Percentiles rank a stretch among this genome's conserved stretches.
These are phyloP conservation scores for Entoloma clypeatum DNA, from an alignment of 1,284 basidiomycete genomes.

Conservation along the genomic window DNA sequence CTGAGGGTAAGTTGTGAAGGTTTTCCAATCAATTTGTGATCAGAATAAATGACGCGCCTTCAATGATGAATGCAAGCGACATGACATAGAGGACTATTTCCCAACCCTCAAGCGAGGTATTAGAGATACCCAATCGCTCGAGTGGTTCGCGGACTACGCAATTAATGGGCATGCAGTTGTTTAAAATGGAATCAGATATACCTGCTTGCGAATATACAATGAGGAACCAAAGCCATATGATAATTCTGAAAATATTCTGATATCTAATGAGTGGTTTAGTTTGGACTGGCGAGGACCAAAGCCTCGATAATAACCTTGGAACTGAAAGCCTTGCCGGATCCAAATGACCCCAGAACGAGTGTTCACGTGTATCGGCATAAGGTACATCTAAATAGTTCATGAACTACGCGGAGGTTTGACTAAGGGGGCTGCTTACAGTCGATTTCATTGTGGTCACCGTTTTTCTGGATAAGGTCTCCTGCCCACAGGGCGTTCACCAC, in stretches of 20 bases:
- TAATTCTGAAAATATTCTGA: conserved; percentile 72
- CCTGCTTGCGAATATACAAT: conserved; percentile 83
- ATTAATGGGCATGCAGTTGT: conserved; percentile 6
- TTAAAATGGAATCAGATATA: conserved; percentile 26
- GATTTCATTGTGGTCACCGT: conserved; percentile 65
- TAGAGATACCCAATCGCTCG: conserved; percentile 51
- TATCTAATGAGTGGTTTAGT: conserved; percentile 43
- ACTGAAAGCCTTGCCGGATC: conserved; percentile 80
- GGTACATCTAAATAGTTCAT: conserved; percentile 52
- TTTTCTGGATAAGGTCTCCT: conserved; percentile 77
- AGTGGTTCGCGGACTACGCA: conserved; percentile 65
- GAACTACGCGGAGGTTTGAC: background rate
- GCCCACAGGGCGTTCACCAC: conserved; percentile 75
- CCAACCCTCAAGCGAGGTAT: conserved; percentile 64
- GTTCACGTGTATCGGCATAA: conserved; percentile 48
- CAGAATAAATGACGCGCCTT: conserved; percentile 49
- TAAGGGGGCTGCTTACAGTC: conserved; percentile 51
- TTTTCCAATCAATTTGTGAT: background rate
- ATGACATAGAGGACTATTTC: conserved; percentile 77
- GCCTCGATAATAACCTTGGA: conserved; percentile 56
- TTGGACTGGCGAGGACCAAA: conserved; percentile 9
- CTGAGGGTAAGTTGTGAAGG: conserved; percentile 32
- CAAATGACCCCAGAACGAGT: conserved; percentile 66
- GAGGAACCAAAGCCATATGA: conserved; percentile 84
- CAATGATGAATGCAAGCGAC: conserved; percentile 70